A percentile compares a stretch with the other conserved stretches of the same genome.
phyloP scores from a whole-genome alignment of 1,139 yeast genomes.

The Meyerozyma elateridarum region DNA sequence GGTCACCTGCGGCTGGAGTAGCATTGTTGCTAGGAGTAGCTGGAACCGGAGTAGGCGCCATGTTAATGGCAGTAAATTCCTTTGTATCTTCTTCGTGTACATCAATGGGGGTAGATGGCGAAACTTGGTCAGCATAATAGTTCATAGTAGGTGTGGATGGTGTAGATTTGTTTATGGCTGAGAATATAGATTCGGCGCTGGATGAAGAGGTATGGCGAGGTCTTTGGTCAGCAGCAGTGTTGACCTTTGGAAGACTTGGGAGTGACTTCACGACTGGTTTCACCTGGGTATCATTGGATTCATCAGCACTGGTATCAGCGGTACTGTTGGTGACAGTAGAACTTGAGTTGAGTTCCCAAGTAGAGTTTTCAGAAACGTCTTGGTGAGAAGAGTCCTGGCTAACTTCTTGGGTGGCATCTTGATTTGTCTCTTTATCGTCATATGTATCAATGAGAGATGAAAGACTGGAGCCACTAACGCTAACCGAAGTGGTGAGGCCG shows the following conservation, averaged over 20 bases:
- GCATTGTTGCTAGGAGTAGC: neutral
- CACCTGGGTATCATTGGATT: neutral
- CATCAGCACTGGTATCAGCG: constrained; percentile 4
- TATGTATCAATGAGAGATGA: constrained; percentile 4
- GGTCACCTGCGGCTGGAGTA: constrained; percentile 12
- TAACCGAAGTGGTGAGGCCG: neutral
- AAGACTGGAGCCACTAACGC: constrained; percentile 3
- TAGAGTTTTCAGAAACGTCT: neutral
- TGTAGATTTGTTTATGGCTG: constrained; percentile 1
- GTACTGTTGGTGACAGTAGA: constrained; percentile 2
- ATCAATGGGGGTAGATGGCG: constrained; percentile 3
- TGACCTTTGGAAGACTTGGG: neutral
- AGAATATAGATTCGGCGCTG: constrained; percentile 3
- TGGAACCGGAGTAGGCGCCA: neutral
- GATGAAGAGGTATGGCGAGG: constrained; percentile 1
- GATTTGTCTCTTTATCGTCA: neutral
- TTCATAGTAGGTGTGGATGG: constrained; percentile 4
- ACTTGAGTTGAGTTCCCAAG: constrained; percentile 3
- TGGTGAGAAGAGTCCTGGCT: constrained; percentile 1
- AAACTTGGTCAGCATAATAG: constrained; percentile 1
- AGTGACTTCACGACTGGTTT: neutral
- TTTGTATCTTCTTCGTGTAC: neutral
- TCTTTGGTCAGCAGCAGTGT: neutral
- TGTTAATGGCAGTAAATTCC: neutral
- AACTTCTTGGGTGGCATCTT: neutral